Evolutionary conservation across 1,139 yeast species (phyloP).

Genomic region (Suhomyces maxii): DNA sequence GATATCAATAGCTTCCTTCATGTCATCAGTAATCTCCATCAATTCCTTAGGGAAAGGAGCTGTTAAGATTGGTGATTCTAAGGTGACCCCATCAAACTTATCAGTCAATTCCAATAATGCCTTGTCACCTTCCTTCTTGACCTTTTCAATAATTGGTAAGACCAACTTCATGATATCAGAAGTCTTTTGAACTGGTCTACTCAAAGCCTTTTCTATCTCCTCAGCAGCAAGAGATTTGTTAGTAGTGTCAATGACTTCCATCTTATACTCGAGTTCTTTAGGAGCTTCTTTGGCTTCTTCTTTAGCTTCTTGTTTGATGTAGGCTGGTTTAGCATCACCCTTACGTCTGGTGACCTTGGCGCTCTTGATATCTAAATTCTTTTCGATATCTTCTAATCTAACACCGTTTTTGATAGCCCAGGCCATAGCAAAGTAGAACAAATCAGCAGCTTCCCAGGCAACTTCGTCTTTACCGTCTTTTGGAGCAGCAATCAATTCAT

Average conservation of each 20-base stretch:
- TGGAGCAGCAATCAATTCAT: conserved; percentile 86
- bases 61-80: conserved; percentile 67
- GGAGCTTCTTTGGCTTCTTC: conserved; percentile 4
- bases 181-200: conserved; percentile 90
- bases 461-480: conserved; percentile 53
- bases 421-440: conserved; percentile 86
- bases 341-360: conserved; percentile 87
- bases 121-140: conserved; percentile 74
- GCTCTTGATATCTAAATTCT: conserved; percentile 79
- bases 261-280: conserved; percentile 45
- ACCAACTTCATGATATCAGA: conserved; percentile 90
- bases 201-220: conserved; percentile 56
- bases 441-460: conserved; percentile 97
- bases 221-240: conserved; percentile 36
- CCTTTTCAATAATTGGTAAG: conserved; percentile 81
- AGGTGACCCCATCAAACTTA: conserved; percentile 82
- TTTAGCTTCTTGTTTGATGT: conserved; percentile 27
- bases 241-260: conserved; percentile 60
- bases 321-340: conserved; percentile 93
- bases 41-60: conserved; percentile 85
- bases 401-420: conserved; percentile 85
- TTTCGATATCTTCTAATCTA: conserved; percentile 74
- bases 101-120: conserved; percentile 86
- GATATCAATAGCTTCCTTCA: conserved; percentile 82
- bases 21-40: conserved; percentile 74